phyloP scores from a whole-genome alignment of 495 filamentous ascomycete genomes.

The Podospora pseudocomata region DNA sequence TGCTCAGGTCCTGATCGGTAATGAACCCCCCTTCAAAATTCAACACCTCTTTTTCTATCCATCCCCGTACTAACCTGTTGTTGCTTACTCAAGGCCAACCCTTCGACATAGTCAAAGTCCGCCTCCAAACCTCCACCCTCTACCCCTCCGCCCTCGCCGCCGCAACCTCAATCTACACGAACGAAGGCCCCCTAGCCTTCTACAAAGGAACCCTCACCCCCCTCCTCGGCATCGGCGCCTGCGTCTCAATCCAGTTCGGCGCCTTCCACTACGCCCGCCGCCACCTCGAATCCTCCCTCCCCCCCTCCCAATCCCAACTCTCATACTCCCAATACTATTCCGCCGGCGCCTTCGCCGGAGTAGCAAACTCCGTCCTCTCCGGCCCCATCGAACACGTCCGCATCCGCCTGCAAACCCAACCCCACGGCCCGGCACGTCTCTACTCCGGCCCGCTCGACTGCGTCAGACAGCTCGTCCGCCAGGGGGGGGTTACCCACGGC shows the following conservation, averaged over 20 bases:
- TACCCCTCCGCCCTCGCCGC: conserved; percentile 77
- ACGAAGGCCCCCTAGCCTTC: conserved; percentile 87
- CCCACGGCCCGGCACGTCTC: conserved; percentile 68
- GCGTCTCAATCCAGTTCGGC: conserved; percentile 96
- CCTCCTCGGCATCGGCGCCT: conserved; percentile 92
- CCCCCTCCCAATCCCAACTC: conserved; percentile 38
- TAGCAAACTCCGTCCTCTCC: conserved; percentile 85
- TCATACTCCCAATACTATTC: conserved; percentile 84
- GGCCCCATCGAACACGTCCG: conserved; percentile 95
- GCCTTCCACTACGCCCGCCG: conserved; percentile 92
- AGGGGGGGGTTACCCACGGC: conserved; percentile 62
- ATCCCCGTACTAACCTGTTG: neutral
- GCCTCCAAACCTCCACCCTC: conserved; percentile 80
- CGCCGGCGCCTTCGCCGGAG: conserved; percentile 85
- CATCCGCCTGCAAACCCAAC: conserved; percentile 96
- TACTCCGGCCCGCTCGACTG: conserved; percentile 88
- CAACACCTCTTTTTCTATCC: neutral
- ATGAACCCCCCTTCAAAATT: conserved; percentile 4
- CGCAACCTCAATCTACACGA: conserved; percentile 76
- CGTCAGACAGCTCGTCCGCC: conserved; percentile 72
- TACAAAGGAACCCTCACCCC: conserved; percentile 99
- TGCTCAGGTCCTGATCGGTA: conserved; percentile 92
- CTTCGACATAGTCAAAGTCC: conserved; percentile 98
- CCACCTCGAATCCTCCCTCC: conserved; percentile 71
- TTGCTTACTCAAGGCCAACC: conserved; percentile 67